Percentiles rank a stretch among this genome's conserved stretches.
Conservation (phyloP, 306 rosid species). For the Sicyos edulis region DNA sequence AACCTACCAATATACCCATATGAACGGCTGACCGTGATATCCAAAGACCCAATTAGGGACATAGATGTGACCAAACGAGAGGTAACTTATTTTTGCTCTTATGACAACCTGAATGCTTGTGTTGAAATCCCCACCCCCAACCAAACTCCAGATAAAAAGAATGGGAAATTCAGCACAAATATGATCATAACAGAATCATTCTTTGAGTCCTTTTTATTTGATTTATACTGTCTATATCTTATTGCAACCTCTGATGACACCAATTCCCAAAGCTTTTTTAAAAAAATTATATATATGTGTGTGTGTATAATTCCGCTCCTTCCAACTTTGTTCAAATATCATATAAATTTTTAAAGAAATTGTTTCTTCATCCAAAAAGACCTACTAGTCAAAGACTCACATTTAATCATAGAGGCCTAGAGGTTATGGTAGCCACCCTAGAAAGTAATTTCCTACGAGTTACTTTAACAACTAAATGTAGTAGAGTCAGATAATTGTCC, state of each 20-base stretch:
- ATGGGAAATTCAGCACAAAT: not conserved
- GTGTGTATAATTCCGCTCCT: too few relatives aligned
- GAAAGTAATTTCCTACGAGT: too few relatives aligned
- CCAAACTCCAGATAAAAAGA: not conserved
- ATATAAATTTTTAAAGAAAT: too few relatives aligned
- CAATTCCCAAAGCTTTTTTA: not conserved
- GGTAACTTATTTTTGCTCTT: constrained; percentile 32
- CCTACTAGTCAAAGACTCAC: too few relatives aligned
- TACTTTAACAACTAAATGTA: too few relatives aligned
- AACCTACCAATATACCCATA: constrained; percentile 45
- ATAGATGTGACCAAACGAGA: constrained; percentile 76
- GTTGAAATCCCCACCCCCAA: not conserved
- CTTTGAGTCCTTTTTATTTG: not conserved
- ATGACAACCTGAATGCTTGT: not conserved
- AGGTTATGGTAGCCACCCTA: too few relatives aligned
- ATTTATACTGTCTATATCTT: not conserved
- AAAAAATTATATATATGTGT: too few relatives aligned
- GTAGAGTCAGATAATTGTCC: too few relatives aligned
- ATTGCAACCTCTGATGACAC: not conserved
- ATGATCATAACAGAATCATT: not conserved
- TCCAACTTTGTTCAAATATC: not conserved
- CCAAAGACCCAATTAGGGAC: constrained; percentile 52
- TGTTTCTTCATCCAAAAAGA: too few relatives aligned
- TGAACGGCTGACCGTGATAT: constrained; percentile 55
- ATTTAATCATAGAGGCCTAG: too few relatives aligned